Evolutionary conservation across 805 yeast genomes (phyloP), one percentile per base, ranked within the genome.

Genomic region (Ogataea pignaliae): DNA sequence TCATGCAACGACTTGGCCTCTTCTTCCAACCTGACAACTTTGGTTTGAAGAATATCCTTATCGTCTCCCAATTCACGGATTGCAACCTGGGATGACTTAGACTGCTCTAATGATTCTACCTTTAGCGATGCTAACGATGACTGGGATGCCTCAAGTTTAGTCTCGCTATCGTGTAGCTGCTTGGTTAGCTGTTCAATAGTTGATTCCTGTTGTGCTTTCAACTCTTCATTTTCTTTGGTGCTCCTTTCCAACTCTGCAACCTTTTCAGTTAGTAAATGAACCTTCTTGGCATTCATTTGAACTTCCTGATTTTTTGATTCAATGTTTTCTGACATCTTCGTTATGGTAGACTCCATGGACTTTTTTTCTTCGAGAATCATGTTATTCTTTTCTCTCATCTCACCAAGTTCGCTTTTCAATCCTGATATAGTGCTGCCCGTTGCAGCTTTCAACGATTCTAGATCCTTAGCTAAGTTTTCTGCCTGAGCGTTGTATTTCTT

Each of bases 301-400:
- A 36, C 29, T 21, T 49, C 54, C 37, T 53, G 44, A 34, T 53
- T 53, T 29, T 52, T 54, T 10, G 51, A 47, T 18, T 64, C 65
- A 36, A 64, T 59, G 26, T 61, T 59, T 32, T 63, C 60, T 2
- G 69, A 66, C 9, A 65, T 62, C 46, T 62, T 50, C 32, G 60
- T 61, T 10, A 66, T 41, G 0, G 66, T 58, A 1, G 68, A 55
- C 13, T 60, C 53, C 31, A 66, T 43, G 0, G 70, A 61, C 34
- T 60, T 60, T 39, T 64, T 63, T 50, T 64, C 66, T 18, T 60
- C 63, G 14, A 55, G 56, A 4, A 55, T 45, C 1, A 61, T 58
- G 11, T 56, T 57, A 33, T 57, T 50, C 28, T 46, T 45, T 32
- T 62, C 66, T 21, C 55, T 56, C 44, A 61, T 42, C 2, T 53